Conservation (phyloP, 2,329 filamentous ascomycete species). For the Atkinsonella hypoxylon region DNA sequence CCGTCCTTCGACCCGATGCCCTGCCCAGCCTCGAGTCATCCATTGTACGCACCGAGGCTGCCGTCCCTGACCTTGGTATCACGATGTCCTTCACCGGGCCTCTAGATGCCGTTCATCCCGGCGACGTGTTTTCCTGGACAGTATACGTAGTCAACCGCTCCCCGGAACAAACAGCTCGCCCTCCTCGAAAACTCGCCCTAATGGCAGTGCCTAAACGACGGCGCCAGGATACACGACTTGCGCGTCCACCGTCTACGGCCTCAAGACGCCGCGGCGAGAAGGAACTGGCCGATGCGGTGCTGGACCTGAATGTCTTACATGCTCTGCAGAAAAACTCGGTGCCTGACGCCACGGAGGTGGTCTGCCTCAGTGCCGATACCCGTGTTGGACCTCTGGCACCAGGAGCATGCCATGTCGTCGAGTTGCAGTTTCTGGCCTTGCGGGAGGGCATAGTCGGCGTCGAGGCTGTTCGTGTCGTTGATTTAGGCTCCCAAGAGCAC, state of each 20-base stretch:
- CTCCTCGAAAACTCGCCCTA: constrained; percentile 56
- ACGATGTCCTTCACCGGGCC: constrained; percentile 65
- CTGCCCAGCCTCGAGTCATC: constrained; percentile 47
- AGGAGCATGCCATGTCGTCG: constrained; percentile 60
- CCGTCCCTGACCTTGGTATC: constrained; percentile 52
- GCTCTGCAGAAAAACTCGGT: constrained; percentile 56
- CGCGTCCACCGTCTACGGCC: constrained; percentile 40
- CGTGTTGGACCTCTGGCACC: constrained; percentile 61
- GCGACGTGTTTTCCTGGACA: constrained; percentile 58
- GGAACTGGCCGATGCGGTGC: constrained; percentile 50
- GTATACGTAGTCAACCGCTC: constrained; percentile 68
- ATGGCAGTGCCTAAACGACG: constrained; percentile 54
- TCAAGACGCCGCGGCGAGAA: constrained; percentile 23
- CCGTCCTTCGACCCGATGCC: constrained; percentile 45
- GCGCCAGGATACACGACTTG: constrained; percentile 41
- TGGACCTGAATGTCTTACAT: constrained; percentile 61
- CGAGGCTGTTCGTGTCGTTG: constrained; percentile 61
- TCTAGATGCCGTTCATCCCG: constrained; percentile 40
- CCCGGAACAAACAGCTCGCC: constrained; percentile 27
- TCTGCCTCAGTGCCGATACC: constrained; percentile 66
- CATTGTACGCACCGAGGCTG: constrained; percentile 30
- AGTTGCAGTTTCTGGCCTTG: constrained; percentile 60
- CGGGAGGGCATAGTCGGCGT: constrained; percentile 54
- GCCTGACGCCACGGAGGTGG: constrained; percentile 52
- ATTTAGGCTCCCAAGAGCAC: constrained; percentile 62